Conservation (phyloP, 495 filamentous ascomycete genomes). For the Pyrenopolyporus hunteri region DNA sequence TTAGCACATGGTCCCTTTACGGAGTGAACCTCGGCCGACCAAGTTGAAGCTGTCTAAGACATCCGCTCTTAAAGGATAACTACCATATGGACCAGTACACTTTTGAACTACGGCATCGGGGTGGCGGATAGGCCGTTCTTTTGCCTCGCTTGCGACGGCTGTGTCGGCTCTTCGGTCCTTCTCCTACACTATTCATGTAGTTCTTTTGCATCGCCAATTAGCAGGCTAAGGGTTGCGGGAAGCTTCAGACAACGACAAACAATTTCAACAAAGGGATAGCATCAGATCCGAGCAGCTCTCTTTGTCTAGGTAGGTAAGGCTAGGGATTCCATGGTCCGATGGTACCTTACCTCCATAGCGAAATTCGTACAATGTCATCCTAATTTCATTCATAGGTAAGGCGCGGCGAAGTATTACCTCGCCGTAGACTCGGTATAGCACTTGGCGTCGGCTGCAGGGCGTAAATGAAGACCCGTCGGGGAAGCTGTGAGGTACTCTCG, state of each 20-base stretch:
- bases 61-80: neutral
- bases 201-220: too few relatives aligned
- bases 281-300: neutral
- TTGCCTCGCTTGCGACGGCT: too few relatives aligned
- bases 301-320: neutral
- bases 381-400: neutral
- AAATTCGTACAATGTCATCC: neutral
- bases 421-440: too few relatives aligned
- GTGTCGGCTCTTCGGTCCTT: too few relatives aligned
- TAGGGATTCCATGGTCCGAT: too few relatives aligned
- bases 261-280: neutral
- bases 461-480: conserved; percentile 32
- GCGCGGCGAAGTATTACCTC: too few relatives aligned
- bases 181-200: too few relatives aligned
- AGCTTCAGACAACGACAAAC: conserved; percentile 7
- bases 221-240: too few relatives aligned
- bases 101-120: neutral
- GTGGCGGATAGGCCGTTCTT: too few relatives aligned
- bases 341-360: too few relatives aligned
- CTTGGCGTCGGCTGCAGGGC: too few relatives aligned
- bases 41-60: conserved; percentile 3
- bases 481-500: neutral
- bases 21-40: neutral
- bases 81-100: too few relatives aligned
- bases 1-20: conserved; percentile 25